Conservation (phyloP, 192 early-diverging fungal genomes). For the Obelidium mucronatum region DNA sequence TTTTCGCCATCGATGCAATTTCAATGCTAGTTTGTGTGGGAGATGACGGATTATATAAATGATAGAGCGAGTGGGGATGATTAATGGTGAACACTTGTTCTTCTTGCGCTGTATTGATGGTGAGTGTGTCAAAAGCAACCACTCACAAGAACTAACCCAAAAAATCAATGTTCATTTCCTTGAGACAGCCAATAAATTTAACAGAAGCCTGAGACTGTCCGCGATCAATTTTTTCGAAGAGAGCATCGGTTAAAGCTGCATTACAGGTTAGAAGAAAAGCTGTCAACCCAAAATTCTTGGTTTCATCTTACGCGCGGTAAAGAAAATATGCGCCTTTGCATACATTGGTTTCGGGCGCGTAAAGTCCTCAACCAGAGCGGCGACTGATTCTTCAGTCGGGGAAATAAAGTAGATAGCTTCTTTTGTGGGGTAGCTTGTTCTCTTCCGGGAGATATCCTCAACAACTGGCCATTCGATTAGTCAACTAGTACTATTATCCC, state of each 20-base stretch:
- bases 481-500: neutral
- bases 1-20: constrained; percentile 41
- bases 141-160: constrained; percentile 50
- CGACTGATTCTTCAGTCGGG: constrained; percentile 49
- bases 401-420: constrained; percentile 71
- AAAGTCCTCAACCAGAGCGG: constrained; percentile 60
- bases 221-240: constrained; percentile 68
- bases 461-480: constrained; percentile 48
- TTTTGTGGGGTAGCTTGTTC: constrained; percentile 60
- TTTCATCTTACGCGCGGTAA: constrained; percentile 44
- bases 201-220: constrained; percentile 44
- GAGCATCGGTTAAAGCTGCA: constrained; percentile 68
- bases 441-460: constrained; percentile 55
- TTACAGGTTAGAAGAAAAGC: neutral
- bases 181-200: constrained; percentile 42
- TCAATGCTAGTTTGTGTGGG: constrained; percentile 24
- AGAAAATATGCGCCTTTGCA: constrained; percentile 60
- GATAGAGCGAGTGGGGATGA: constrained; percentile 39
- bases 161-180: constrained; percentile 62
- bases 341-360: constrained; percentile 57
- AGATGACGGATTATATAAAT: constrained; percentile 41
- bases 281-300: neutral
- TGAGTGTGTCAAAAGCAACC: neutral
- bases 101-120: constrained; percentile 48
- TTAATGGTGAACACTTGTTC: constrained; percentile 56